Percentiles rank a stretch among this genome's conserved stretches.
Conservation (phyloP, 306 rosid species). For the Quercus bicolor region DNA sequence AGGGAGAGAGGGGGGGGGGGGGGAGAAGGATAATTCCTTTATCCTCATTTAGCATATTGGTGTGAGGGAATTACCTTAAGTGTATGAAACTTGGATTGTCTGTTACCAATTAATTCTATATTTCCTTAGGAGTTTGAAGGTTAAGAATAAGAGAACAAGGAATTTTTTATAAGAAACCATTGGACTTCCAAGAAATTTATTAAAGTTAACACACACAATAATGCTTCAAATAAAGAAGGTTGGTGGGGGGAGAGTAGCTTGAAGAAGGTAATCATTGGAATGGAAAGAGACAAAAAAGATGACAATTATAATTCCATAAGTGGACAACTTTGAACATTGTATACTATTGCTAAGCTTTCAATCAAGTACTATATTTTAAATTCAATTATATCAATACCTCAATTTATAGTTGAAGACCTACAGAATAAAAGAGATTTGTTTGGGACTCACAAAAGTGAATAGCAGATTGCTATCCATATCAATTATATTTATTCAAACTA, state of each 20-base stretch:
- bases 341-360: background rate
- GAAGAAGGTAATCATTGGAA: too few species aligned
- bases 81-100: background rate
- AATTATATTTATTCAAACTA: background rate
- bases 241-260: too few species aligned
- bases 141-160: background rate
- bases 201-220: background rate
- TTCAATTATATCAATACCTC: background rate
- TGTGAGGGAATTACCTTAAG: background rate
- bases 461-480: background rate
- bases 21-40: background rate
- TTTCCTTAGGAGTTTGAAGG: background rate
- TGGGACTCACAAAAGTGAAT: background rate
- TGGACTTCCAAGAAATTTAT: background rate
- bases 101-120: background rate
- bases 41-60: background rate
- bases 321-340: background rate
- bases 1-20: too few species aligned
- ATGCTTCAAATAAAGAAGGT: too few species aligned
- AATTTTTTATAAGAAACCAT: background rate
- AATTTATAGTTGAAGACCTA: background rate
- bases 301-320: background rate
- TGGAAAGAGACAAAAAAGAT: background rate
- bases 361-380: background rate
- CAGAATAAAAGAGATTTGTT: background rate